Evolutionary conservation across 805 yeast genomes (phyloP), one percentile per base, ranked within the genome.

Genomic region (Candida nemodendra): DNA sequence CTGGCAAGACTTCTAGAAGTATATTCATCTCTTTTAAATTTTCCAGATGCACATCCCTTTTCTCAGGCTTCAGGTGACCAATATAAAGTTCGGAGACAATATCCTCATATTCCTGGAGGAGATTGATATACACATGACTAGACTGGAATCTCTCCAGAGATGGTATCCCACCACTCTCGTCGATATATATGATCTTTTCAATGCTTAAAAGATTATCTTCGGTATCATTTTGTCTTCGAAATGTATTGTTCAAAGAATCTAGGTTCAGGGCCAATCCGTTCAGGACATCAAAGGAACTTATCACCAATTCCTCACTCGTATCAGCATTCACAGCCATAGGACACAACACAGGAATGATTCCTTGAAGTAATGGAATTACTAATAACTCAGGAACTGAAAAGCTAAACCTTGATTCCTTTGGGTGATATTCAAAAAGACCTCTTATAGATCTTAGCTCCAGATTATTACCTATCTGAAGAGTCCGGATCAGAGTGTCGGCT

Each of bases 151-250:
- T 71, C 55, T 88, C 96, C 17, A 79, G 66, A 0, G 95, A 84
- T 0, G 98, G 98, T 5, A 88, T 82, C 0, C 99, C 99, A 2
- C 99, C 99, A 14, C 74, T 57, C 1, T 80, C 76, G 51, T 89
- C 97, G 21, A 93, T 66, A 45, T 81, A 79, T 6, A 91, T 76
- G 19, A 91, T 63, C 49, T 93, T 93, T 46, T 93, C 99, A 29
- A 93, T 74, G 0, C 81, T 68, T n/a, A 69, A 57, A 18, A 69
- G 46, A 33, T 64, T 64, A 3, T 30, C 56, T 42, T 35, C 58
- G 14, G 42, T 38, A 13, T 41, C 47, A 29, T 41, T 34, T 5
- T 34, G 30, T 36, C 43, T 32, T 9, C 37, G 33, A 34, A 42
- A 34, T 32, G 50, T 28, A 22, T 45, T 35, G 11, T 59, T 57